Evolutionary conservation across 148 eudicot species (phyloP).

Genomic region (Dysphania ambrosioides): DNA sequence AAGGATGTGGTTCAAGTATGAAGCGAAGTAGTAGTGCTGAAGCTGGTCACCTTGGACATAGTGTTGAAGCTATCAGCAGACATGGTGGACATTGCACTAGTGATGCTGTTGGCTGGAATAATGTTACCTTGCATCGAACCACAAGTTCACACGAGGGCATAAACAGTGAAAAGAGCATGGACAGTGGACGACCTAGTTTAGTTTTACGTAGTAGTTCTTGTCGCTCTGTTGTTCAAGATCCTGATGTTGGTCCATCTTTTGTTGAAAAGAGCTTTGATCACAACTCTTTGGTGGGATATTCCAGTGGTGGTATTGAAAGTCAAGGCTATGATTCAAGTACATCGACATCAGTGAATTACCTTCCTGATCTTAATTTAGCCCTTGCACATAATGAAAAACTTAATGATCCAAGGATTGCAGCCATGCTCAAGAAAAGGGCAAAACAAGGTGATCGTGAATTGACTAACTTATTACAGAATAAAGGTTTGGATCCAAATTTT

Average conservation of each 20-base stretch:
- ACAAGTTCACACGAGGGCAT: slow-evolving; percentile 66
- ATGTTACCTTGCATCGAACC: slow-evolving; percentile 30
- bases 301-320: slow-evolving; percentile 90
- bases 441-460: slow-evolving; percentile 74
- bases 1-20: slow-evolving; percentile 90
- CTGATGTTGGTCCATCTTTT: slow-evolving; percentile 69
- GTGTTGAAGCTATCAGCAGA: slow-evolving; percentile 33
- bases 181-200: slow-evolving; percentile 96
- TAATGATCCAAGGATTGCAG: slow-evolving; percentile 78
- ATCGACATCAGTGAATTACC: slow-evolving; percentile 72
- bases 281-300: slow-evolving; percentile 53
- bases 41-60: slow-evolving; percentile 78
- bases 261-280: slow-evolving; percentile 59
- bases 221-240: slow-evolving; percentile 81
- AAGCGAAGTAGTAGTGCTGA: slow-evolving; percentile 98
- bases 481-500: slow-evolving; percentile 97
- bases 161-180: slow-evolving; percentile 84
- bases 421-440: slow-evolving; percentile 68
- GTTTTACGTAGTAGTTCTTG: slow-evolving; percentile 85
- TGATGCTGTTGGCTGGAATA: slow-evolving; percentile 65
- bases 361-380: slow-evolving; percentile 72
- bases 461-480: slow-evolving; percentile 79
- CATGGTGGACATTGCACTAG: slow-evolving; percentile 53
- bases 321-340: slow-evolving; percentile 86
- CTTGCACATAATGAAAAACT: slow-evolving; percentile 84